These are phyloP conservation scores for Pythium utonaiense DNA, from an alignment of 352 stramenopile species.

Conservation along the genomic window DNA sequence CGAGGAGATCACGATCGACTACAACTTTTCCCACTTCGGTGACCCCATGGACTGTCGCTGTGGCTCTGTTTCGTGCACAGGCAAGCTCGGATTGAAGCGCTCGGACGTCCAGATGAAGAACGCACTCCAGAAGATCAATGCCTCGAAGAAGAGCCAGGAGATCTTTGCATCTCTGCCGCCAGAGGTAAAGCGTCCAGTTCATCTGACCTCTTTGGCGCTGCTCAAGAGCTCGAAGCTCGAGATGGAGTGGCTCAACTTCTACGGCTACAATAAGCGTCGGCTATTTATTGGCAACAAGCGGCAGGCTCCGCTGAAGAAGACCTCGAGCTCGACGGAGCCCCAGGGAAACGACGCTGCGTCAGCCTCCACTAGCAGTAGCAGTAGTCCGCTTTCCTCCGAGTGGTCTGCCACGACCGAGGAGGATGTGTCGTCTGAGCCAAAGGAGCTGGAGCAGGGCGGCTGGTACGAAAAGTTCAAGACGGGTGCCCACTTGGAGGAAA, in stretches of 20 bases:
- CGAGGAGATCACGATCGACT: constrained; percentile 85
- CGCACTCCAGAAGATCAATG: constrained; percentile 2
- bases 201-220: constrained; percentile 66
- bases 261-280: constrained; percentile 58
- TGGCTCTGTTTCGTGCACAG: constrained; percentile 63
- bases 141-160: constrained; percentile 23
- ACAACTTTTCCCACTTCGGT: constrained; percentile 84
- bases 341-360: not conserved
- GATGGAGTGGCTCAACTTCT: constrained; percentile 55
- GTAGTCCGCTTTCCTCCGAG: constrained; percentile 42
- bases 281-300: constrained; percentile 56
- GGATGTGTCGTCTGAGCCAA: constrained; percentile 21
- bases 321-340: not conserved
- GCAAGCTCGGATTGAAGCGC: constrained; percentile 74
- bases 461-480: constrained; percentile 47
- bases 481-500: constrained; percentile 47
- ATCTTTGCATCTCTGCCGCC: constrained; percentile 26
- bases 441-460: constrained; percentile 23
- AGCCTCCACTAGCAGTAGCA: constrained; percentile 25
- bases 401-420: constrained; percentile 48
- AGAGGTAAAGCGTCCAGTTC: constrained; percentile 62
- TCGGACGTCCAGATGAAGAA: constrained; percentile 31
- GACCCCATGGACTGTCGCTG: constrained; percentile 76
- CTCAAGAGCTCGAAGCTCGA: constrained; percentile 74
- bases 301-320: constrained; percentile 2